A percentile compares a stretch with the other conserved stretches of the same genome.
phyloP scores from a whole-genome alignment of 805 yeast genomes.

The Saitoella complicata region DNA sequence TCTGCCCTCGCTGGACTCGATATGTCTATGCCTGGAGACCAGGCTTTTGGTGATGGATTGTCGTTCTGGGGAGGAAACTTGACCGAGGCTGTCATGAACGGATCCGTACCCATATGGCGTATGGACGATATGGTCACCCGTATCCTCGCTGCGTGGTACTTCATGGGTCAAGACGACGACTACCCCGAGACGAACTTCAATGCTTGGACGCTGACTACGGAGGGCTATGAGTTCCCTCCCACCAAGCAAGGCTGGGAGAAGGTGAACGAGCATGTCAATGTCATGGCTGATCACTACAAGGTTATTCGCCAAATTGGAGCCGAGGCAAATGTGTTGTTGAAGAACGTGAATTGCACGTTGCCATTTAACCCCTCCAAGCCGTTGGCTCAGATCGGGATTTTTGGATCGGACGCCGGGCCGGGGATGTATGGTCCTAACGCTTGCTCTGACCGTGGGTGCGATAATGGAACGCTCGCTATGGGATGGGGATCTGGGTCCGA shows the following conservation, averaged over 20 bases:
- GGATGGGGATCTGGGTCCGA: conserved; percentile 57
- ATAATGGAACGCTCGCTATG: conserved; percentile 36
- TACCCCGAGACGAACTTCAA: no score
- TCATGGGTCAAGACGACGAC: conserved; percentile 21
- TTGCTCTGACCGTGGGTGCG: conserved; percentile 33
- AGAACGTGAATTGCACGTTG: conserved; percentile 33
- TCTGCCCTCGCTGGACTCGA: conserved; percentile 45
- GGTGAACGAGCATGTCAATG: no score
- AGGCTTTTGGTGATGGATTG: conserved; percentile 32
- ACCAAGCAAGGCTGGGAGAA: no score
- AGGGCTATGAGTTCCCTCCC: no score
- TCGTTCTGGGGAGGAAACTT: conserved; percentile 44
- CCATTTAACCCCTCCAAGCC: conserved; percentile 30
- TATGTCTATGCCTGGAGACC: conserved; percentile 54
- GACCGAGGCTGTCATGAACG: conserved; percentile 39
- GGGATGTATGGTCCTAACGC: conserved; percentile 38
- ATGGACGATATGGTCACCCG: conserved; percentile 48
- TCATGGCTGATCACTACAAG: conserved; percentile 19
- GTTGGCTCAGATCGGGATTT: conserved; percentile 22
- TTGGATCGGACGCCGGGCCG: conserved; percentile 38
- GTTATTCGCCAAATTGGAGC: conserved; percentile 37
- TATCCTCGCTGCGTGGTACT: conserved; percentile 40
- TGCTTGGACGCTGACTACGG: no score
- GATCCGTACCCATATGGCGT: conserved; percentile 36
- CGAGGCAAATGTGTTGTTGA: conserved; percentile 39